phyloP scores from a whole-genome alignment of 176 grass and related monocot genomes.

The Avena sativa region DNA sequence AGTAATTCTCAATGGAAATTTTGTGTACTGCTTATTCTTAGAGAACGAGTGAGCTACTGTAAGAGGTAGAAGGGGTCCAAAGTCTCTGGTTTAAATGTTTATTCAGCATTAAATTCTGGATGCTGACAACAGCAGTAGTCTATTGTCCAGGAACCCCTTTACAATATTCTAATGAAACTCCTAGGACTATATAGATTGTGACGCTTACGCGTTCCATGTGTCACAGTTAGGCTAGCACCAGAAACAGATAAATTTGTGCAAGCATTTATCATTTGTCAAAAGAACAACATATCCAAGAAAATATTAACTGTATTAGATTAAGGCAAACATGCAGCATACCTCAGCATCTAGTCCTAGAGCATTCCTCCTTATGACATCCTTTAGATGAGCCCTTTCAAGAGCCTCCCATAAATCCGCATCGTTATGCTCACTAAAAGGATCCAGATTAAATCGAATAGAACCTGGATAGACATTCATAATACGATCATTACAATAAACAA shows the following conservation, averaged over 20 bases:
- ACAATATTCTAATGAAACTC: slow-evolving; percentile 6
- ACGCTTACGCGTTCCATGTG: not conserved
- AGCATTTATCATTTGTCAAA: slow-evolving; percentile 14
- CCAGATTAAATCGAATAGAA: slow-evolving; percentile 96
- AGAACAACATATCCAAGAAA: not conserved
- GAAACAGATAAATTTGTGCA: slow-evolving; percentile 4
- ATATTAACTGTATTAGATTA: not conserved
- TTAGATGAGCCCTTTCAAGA: slow-evolving; percentile 96
- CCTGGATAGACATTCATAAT: slow-evolving; percentile 55
- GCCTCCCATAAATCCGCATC: slow-evolving; percentile 99
- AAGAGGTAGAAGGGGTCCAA: slow-evolving; percentile 3
- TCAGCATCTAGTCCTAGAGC: slow-evolving; percentile 86
- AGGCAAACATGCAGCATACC: slow-evolving; percentile 60
- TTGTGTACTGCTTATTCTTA: slow-evolving; percentile 15
- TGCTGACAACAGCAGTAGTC: not conserved
- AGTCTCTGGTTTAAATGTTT: not conserved
- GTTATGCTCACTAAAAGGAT: slow-evolving; percentile 98
- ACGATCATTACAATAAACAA: slow-evolving; percentile 3
- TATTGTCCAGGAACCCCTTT: slow-evolving; percentile 26
- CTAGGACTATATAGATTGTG: not conserved
- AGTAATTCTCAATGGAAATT: not conserved
- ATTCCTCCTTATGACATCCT: slow-evolving; percentile 94
- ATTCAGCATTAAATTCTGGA: not conserved
- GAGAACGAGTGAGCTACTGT: not conserved
- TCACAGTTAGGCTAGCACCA: slow-evolving; percentile 10